phyloP scores from a whole-genome alignment of 2,329 filamentous ascomycete genomes.

The Fusarium pseudocircinatum region DNA sequence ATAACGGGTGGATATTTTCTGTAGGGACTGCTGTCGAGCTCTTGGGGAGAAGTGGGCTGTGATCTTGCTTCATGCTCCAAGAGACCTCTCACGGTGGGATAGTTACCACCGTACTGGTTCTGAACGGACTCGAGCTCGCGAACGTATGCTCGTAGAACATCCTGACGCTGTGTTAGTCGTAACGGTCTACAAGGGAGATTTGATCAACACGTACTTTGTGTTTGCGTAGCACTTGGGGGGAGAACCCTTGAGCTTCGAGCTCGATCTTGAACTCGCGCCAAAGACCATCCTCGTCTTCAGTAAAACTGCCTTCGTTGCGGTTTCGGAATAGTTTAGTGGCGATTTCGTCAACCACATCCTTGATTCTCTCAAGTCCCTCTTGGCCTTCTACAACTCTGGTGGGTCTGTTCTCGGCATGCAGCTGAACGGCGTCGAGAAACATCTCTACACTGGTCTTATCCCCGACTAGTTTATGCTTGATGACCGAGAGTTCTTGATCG shows the following conservation, averaged over 20 bases:
- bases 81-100: constrained; percentile 63
- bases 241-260: constrained; percentile 67
- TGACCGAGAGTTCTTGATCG: constrained; percentile 53
- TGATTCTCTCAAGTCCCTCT: constrained; percentile 61
- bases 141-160: constrained; percentile 69
- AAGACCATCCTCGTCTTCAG: constrained; percentile 60
- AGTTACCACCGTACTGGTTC: constrained; percentile 53
- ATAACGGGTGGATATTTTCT: constrained; percentile 55
- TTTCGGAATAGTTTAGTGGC: constrained; percentile 61
- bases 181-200: constrained; percentile 9
- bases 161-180: constrained; percentile 51
- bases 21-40: constrained; percentile 50
- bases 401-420: constrained; percentile 55
- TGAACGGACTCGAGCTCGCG: constrained; percentile 65
- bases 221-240: constrained; percentile 61
- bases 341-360: constrained; percentile 68
- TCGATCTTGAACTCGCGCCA: constrained; percentile 69
- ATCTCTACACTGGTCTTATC: constrained; percentile 64
- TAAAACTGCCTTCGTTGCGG: constrained; percentile 50
- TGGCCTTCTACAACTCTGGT: constrained; percentile 48
- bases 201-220: constrained; percentile 61
- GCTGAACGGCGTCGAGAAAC: constrained; percentile 67
- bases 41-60: constrained; percentile 47
- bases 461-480: constrained; percentile 58
- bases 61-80: constrained; percentile 56